Conservation (phyloP, 805 yeast genomes). For the Lipomyces sp. region DNA sequence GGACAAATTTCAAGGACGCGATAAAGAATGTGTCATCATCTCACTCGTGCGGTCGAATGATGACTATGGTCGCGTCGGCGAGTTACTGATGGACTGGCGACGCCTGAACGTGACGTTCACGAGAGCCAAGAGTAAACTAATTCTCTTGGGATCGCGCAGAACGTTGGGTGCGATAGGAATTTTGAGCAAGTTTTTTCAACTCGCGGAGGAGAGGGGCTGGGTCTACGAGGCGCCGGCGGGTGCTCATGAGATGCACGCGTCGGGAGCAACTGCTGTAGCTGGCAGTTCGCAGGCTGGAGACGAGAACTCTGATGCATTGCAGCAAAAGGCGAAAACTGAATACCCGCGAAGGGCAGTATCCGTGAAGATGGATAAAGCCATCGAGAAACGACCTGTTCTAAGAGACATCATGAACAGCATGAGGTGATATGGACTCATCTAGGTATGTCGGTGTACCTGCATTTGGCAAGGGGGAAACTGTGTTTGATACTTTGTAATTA, state of each 20-base stretch:
- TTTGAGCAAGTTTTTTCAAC: conserved; percentile 56
- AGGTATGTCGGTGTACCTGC: too few species aligned
- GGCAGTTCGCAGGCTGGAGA: background rate
- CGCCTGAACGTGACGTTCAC: conserved; percentile 94
- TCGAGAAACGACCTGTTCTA: conserved; percentile 12
- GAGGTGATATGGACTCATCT: too few species aligned
- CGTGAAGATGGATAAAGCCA: background rate
- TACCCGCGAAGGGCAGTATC: background rate
- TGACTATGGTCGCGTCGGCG: conserved; percentile 64
- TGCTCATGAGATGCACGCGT: conserved; percentile 20
- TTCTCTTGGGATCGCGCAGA: conserved; percentile 73
- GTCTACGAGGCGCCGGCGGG: conserved; percentile 50
- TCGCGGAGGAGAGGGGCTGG: conserved; percentile 62
- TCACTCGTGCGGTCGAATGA: conserved; percentile 83
- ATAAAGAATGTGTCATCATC: conserved; percentile 84
- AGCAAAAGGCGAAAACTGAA: background rate
- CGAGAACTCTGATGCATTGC: background rate
- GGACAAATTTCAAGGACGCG: conserved; percentile 94
- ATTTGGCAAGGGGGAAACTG: too few species aligned
- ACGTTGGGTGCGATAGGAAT: conserved; percentile 55
- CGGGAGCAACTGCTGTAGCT: background rate
- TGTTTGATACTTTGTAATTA: too few species aligned
- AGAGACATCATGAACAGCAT: conserved; percentile 15
- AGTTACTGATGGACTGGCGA: conserved; percentile 80
- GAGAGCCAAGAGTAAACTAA: conserved; percentile 77